A percentile compares a stretch with the other conserved stretches of the same genome.
Conservation (phyloP, 192 early-diverging fungal genomes). For the Rhizophagus sp. region DNA sequence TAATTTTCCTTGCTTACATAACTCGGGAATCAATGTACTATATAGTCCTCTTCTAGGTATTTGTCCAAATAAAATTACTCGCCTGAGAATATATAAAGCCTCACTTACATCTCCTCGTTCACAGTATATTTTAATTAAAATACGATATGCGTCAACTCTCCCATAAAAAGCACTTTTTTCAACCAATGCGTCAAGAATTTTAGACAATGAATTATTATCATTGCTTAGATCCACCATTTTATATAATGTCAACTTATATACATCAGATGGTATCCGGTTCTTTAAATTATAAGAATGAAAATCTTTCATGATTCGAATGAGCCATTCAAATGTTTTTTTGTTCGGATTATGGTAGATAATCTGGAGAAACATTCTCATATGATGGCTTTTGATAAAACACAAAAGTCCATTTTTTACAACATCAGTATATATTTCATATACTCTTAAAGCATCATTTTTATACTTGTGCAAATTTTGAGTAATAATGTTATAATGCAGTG, state of each 20-base stretch:
- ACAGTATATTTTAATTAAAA: background rate
- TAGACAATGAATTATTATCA: background rate
- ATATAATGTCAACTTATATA: background rate
- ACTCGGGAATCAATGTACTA: background rate
- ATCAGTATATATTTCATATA: background rate
- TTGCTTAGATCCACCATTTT: background rate
- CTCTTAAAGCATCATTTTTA: background rate
- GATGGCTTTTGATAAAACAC: background rate
- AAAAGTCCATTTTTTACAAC: background rate
- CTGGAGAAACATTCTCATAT: background rate
- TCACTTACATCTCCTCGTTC: background rate
- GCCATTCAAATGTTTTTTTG: constrained; percentile 1
- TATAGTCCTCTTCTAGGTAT: background rate
- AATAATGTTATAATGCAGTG: background rate
- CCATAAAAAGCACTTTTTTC: background rate
- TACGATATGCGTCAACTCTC: background rate
- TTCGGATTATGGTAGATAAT: background rate
- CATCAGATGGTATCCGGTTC: background rate
- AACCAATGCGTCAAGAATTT: background rate
- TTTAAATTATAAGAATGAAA: background rate
- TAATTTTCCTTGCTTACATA: background rate
- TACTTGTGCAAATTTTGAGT: background rate
- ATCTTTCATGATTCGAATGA: constrained; percentile 5
- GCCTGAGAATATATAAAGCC: background rate
- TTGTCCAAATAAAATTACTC: background rate